Conservation (phyloP, 1,139 yeast species). For the Taphrina wiesneri region DNA sequence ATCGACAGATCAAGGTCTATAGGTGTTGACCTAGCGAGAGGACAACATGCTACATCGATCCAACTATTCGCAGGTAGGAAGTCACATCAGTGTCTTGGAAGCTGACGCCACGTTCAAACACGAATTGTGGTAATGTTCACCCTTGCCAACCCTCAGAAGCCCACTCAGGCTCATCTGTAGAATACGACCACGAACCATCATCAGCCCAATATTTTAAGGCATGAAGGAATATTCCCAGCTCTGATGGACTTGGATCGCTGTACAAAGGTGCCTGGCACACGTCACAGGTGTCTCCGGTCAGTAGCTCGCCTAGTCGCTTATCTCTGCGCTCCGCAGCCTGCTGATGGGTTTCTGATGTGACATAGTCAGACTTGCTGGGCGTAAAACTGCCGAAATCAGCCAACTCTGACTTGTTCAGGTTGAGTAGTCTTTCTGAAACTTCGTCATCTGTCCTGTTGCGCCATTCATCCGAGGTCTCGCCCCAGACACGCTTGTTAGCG, state of each 20-base stretch:
- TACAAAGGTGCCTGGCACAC: conserved; percentile 73
- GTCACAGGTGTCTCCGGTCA: conserved; percentile 60
- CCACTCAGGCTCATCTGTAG: conserved; percentile 85
- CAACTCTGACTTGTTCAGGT: conserved; percentile 66
- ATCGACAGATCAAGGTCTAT: conserved; percentile 1
- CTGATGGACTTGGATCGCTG: conserved; percentile 85
- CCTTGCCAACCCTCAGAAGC: conserved; percentile 48
- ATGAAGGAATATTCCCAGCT: conserved; percentile 84
- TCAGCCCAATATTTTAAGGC: conserved; percentile 66
- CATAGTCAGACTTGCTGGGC: conserved; percentile 39
- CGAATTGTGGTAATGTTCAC: too few species aligned
- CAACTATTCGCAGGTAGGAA: too few species aligned
- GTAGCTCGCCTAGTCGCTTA: conserved; percentile 56
- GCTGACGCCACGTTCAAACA: too few species aligned
- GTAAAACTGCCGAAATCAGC: conserved; percentile 61
- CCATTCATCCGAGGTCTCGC: conserved; percentile 57
- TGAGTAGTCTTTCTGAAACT: conserved; percentile 55
- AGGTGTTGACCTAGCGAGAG: too few species aligned
- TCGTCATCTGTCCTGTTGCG: conserved; percentile 54
- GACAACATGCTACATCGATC: too few species aligned
- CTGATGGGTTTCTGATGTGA: conserved; percentile 23
- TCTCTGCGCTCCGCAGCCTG: conserved; percentile 35
- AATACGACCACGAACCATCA: conserved; percentile 67
- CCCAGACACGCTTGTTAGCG: conserved; percentile 71
- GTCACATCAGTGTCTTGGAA: too few species aligned